A percentile compares a stretch with the other conserved stretches of the same genome.
phyloP scores from a whole-genome alignment of 345 rosid genomes.

The Dimocarpus longan region DNA sequence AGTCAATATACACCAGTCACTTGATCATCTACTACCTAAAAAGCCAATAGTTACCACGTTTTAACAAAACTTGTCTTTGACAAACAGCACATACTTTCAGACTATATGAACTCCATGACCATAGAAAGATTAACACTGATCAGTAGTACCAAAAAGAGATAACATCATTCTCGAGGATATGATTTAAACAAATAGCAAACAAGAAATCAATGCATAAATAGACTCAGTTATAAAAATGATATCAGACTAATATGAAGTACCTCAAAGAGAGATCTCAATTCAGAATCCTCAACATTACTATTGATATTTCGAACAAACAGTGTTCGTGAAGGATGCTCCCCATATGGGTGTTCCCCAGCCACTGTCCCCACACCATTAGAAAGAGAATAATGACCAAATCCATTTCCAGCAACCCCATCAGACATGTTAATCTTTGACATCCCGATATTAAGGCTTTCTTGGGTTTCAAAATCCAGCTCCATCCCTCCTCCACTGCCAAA shows the following conservation, averaged over 20 bases:
- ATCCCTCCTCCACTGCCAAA: conserved; percentile 88
- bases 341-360: conserved; percentile 91
- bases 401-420: conserved; percentile 53
- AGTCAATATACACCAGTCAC: neutral
- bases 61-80: neutral
- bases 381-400: conserved; percentile 45
- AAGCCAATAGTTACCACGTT: neutral
- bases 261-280: conserved; percentile 86
- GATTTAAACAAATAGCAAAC: neutral
- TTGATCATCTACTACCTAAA: neutral
- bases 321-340: conserved; percentile 98
- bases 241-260: conserved; percentile 35
- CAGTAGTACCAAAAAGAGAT: neutral
- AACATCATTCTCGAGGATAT: neutral
- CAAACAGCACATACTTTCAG: neutral
- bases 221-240: neutral
- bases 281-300: conserved; percentile 90
- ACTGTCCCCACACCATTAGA: conserved; percentile 69
- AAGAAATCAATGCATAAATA: conserved; percentile 3
- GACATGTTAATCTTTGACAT: conserved; percentile 55
- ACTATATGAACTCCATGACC: neutral
- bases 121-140: neutral
- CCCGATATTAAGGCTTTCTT: conserved; percentile 48
- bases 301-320: conserved; percentile 91
- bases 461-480: conserved; percentile 75